Base-by-base conservation (phyloP, 345 rosid species). In the Adansonia digitata region DNA sequence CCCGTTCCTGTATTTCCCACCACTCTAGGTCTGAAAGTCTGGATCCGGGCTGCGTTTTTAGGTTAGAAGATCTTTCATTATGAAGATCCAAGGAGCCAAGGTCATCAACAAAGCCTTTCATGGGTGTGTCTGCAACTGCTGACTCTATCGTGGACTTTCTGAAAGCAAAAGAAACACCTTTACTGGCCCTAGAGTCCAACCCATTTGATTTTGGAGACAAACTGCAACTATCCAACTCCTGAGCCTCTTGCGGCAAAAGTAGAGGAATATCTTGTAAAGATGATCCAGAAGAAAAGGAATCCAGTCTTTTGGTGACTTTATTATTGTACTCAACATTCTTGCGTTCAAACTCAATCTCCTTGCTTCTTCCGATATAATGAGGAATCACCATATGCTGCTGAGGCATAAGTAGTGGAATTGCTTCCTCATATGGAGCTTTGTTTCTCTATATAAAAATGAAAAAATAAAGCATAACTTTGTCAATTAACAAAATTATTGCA, bases 351-450 rank as follows among this genome's bases (percentile, higher is more conserved):
- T 86, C 91, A 72, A 78, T 75, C 68, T 81, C 92, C 71, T 72
- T 83, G 77, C 81, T 84, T 81, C 80, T 85, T 73, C 95, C 97
- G 97, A 88, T 80, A 80, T 92, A 96, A 82, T 92, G 98, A 49
- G 98, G 99, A 78, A 93, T 93, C 78, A 96, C 97, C 99, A 93
- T 93, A 84, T 96, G 94, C 60, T 96, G 98, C 77, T 92, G 99
- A 76, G 99, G 99, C 91, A 93, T 93, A 72, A 96, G 97, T 26
- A 93, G 85, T 45, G 99, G 99, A 83, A 96, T 93, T 53, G 94
- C 81, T 85, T 96, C 97, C 85, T 96, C 97, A 77, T 92, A 82
- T 59, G 85, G 98, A 72, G 99, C 99, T 87, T 96, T 96, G 80
- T 82, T 93, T 85, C 97, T 90, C 97, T 96, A 89, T 39, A 20